Base-by-base conservation (phyloP, 768 basidiomycete species). In the Termitomyces eurrhizus region DNA sequence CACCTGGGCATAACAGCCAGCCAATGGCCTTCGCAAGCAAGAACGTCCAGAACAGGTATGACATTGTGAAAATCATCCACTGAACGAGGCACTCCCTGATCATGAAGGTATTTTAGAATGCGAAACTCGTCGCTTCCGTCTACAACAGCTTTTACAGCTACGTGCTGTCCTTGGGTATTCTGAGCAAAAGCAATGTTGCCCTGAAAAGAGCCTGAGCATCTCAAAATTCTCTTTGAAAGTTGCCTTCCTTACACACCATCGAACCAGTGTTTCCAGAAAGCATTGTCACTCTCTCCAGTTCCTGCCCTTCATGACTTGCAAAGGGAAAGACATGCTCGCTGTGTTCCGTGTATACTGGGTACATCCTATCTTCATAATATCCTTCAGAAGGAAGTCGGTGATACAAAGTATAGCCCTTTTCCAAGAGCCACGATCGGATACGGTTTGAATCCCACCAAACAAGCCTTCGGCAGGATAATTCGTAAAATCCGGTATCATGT, bases 1-100 rank as follows among this genome's bases (percentile, higher is more conserved):
- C 33, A 64, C 65, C 72, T 67, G 7, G 74, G 74, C 69, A 72
- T 73, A 11, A 75, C 29, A 29, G 29, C 29, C 2, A 29, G 29
- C 29, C 29, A 29, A 29, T 29, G 29, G 29, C 29, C 29, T 29
- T 29, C 29, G 4, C 29, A 29, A 4, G 29, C 29, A 29, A 29
- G 29, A 29, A 29, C 29, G 29, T 29, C 29, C 29, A 29, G 29
- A 29, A 29, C 29, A 29, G 29, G 29, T 29, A 29, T 29, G 29
- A 29, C 29, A 4, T 29, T 29, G 29, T 29, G 29, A 29, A 29
- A 29, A 29, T 29, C 29, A 29, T 29, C 29, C 29, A 29, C 4
- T 29, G 4, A 29, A 29, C 29, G 29, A 29, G 29, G 29, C 29
- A 29, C 29, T 29, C 46, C 46, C 24, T 45, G 44, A 21, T 24